These are phyloP conservation scores for Amanita exitialis DNA, from an alignment of 768 basidiomycete genomes.

Conservation along the genomic window DNA sequence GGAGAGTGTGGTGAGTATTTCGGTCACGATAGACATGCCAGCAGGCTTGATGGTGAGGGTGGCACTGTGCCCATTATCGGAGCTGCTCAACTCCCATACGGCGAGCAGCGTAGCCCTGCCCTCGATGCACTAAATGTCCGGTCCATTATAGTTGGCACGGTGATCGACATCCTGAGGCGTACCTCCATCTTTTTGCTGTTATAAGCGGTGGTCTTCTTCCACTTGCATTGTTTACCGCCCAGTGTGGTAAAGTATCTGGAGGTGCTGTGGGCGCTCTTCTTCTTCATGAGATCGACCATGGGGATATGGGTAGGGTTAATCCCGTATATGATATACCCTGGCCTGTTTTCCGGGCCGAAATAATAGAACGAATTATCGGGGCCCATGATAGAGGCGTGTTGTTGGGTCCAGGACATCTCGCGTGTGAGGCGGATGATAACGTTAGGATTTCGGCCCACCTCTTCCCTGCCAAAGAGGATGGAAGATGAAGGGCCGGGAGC, in stretches of 20 bases:
- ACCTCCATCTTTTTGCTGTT: slow-evolving; percentile 51
- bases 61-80: slow-evolving; percentile 48
- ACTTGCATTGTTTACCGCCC: slow-evolving; percentile 64
- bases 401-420: slow-evolving; percentile 56
- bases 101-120: slow-evolving; percentile 40
- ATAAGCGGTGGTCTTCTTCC: slow-evolving; percentile 40
- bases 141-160: neutral
- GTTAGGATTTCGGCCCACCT: slow-evolving; percentile 42
- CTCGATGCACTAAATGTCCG: slow-evolving; percentile 46
- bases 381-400: slow-evolving; percentile 67
- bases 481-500: neutral
- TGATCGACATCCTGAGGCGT: slow-evolving; percentile 11
- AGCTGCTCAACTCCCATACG: slow-evolving; percentile 53
- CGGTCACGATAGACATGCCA: slow-evolving; percentile 58
- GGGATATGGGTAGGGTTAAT: slow-evolving; percentile 41
- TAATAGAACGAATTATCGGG: slow-evolving; percentile 68
- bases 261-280: slow-evolving; percentile 53
- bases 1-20: slow-evolving; percentile 66
- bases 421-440: slow-evolving; percentile 53
- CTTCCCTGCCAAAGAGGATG: slow-evolving; percentile 35
- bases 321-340: slow-evolving; percentile 62
- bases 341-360: slow-evolving; percentile 52
- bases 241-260: slow-evolving; percentile 70
- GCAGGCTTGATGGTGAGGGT: slow-evolving; percentile 48
- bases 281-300: slow-evolving; percentile 50